These are phyloP conservation scores for Leucosporidium scottii DNA, from an alignment of 768 basidiomycete genomes.

Conservation along the genomic window DNA sequence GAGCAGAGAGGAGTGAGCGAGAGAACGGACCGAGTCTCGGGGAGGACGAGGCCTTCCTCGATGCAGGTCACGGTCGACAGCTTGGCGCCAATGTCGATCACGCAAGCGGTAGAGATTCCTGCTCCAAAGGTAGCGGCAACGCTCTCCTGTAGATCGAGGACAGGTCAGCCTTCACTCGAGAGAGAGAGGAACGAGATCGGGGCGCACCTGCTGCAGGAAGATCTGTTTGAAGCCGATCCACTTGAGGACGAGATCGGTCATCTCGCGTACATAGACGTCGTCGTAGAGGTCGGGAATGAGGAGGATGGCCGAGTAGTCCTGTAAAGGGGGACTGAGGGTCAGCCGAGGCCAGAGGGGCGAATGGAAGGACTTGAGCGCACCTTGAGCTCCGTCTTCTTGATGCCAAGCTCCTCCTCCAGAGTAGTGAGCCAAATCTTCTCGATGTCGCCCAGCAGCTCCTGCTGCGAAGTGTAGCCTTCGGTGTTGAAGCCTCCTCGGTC, in stretches of 20 bases:
- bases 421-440: constrained; percentile 59
- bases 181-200: not conserved
- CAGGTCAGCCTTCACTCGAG: not conserved
- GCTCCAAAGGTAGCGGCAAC: constrained; percentile 90
- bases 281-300: constrained; percentile 91
- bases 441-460: constrained; percentile 68
- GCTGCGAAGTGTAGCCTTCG: constrained; percentile 56
- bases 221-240: constrained; percentile 88
- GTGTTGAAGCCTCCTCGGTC: constrained; percentile 74
- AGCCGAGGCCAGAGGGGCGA: not conserved
- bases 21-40: constrained; percentile 70
- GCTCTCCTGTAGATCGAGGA: constrained; percentile 58
- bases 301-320: constrained; percentile 81
- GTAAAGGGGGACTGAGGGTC: not conserved
- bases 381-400: constrained; percentile 55
- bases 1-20: not conserved
- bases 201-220: constrained; percentile 73
- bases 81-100: constrained; percentile 85
- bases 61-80: constrained; percentile 83
- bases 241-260: constrained; percentile 63
- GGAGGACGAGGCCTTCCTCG: constrained; percentile 80
- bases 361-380: constrained; percentile 44
- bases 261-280: constrained; percentile 68
- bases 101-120: constrained; percentile 87
- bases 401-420: constrained; percentile 56